Conservation (phyloP, 495 filamentous ascomycete species). For the Antarctomyces pellizariae region DNA sequence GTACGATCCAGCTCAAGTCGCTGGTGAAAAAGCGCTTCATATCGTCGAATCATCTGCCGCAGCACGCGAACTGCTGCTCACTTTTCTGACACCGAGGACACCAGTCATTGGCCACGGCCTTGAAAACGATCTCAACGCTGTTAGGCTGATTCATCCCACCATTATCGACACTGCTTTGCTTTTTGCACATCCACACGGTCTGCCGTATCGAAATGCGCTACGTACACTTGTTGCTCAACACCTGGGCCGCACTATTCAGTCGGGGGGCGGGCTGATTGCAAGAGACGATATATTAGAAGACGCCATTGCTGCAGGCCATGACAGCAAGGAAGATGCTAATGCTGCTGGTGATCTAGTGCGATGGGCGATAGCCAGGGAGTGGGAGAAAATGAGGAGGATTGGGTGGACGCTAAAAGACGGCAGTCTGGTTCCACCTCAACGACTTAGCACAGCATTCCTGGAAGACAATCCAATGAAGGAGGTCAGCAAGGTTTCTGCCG, state of each 20-base stretch:
- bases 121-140: slow-evolving; percentile 78
- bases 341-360: slow-evolving; percentile 72
- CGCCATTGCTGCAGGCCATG: slow-evolving; percentile 37
- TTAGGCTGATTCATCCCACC: slow-evolving; percentile 60
- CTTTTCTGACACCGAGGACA: slow-evolving; percentile 43
- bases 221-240: slow-evolving; percentile 37
- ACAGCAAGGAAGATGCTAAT: slow-evolving; percentile 69
- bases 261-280: no score
- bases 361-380: slow-evolving; percentile 36
- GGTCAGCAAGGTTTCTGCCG: no score
- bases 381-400: slow-evolving; percentile 32
- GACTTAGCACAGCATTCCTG: no score
- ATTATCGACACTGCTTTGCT: slow-evolving; percentile 74
- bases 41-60: slow-evolving; percentile 45
- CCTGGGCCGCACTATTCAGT: slow-evolving; percentile 58
- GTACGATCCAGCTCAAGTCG: slow-evolving; percentile 6
- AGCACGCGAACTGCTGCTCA: slow-evolving; percentile 52
- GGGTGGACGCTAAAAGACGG: slow-evolving; percentile 41
- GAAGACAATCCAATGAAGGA: no score
- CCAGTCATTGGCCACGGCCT: slow-evolving; percentile 82
- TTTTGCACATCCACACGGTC: slow-evolving; percentile 49
- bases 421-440: slow-evolving; percentile 22
- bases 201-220: slow-evolving; percentile 56
- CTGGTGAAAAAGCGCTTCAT: slow-evolving; percentile 20
- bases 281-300: slow-evolving; percentile 39